Base-by-base conservation (phyloP, 768 basidiomycete genomes). In the Tulasnella sp. region DNA sequence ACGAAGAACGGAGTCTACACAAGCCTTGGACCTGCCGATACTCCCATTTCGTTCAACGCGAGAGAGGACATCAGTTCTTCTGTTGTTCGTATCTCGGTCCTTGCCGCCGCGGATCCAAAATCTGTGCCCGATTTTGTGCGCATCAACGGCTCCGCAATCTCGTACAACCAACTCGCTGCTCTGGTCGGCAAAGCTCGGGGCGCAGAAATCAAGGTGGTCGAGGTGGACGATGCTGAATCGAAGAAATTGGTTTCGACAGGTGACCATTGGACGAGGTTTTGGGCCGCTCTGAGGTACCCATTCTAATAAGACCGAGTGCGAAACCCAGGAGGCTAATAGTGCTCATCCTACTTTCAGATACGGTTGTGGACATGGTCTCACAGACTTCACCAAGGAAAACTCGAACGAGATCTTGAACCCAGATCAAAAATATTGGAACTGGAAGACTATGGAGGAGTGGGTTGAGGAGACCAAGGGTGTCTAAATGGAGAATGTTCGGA, bases 361-460 rank as follows among this genome's bases (percentile, higher is more conserved):
- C 38, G 71, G 49, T 39, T 77, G 42, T 15, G 68, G 69, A 19
- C 69, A 71, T 52, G 76, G 76, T 29, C 36, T 54, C 17, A 52
- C 42, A 1, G 71, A 77, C 71, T 52, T 71, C 37, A 42, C 70
- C 22, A 77, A 77, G 76, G 76, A 77, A 1, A 74, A 74, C 39
- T 3, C 29, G 31, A 74, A 74, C 39, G 73, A 74, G 64, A 45
- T 74, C 12, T 38, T 74, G 54, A 74, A 74, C 37, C 73, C 73
- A 2, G 52, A 54, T 5, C 54, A 74, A 31, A 64, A 74, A 15
- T 74, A 58, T 36, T 74, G 54, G 73, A 74, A 54, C 7, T 74
- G 73, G 73, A 54, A 64, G 39, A 74, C 34, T 11, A 64, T 58
- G 25, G 49, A 25, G 36, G 73, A 58, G 15, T 74, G 54, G 37